phyloP scores from a whole-genome alignment of 768 basidiomycete species.

The Suillus occidentalis region DNA sequence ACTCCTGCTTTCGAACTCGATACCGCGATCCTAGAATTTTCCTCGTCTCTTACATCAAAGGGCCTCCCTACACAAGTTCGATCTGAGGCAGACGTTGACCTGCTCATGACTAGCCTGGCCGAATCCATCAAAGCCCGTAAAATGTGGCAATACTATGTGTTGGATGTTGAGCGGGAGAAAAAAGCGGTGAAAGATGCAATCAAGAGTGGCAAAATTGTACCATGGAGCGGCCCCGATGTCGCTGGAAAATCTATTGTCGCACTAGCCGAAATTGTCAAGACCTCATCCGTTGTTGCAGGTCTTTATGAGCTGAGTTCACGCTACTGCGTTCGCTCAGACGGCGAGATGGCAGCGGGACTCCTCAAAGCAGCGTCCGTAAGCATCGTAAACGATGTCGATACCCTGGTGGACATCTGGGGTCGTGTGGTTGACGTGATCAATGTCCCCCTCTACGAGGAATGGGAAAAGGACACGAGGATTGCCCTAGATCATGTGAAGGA shows the following conservation, averaged over 20 bases:
- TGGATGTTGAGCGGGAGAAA: conserved; percentile 68
- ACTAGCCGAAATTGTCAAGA: conserved; percentile 63
- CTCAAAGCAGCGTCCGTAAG: conserved; percentile 65
- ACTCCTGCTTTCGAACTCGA: conserved; percentile 92
- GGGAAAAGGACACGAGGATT: conserved; percentile 76
- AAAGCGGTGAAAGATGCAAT: conserved; percentile 45
- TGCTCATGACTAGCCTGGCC: conserved; percentile 63
- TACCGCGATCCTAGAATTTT: conserved; percentile 80
- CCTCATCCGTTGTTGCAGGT: conserved; percentile 55
- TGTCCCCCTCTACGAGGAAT: conserved; percentile 83
- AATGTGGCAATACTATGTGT: conserved; percentile 93
- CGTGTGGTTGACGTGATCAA: conserved; percentile 85
- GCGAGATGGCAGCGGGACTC: conserved; percentile 68
- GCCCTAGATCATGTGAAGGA: conserved; percentile 76
- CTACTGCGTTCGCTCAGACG: conserved; percentile 65
- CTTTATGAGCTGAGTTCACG: conserved; percentile 61
- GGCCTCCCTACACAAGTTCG: conserved; percentile 73
- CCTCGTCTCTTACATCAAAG: conserved; percentile 56
- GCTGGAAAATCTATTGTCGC: conserved; percentile 59
- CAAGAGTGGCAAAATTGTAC: conserved; percentile 35
- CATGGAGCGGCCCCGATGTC: conserved; percentile 66
- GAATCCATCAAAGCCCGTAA: conserved; percentile 61
- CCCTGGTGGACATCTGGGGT: conserved; percentile 71
- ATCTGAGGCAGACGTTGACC: conserved; percentile 66
- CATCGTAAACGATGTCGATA: conserved; percentile 43